phyloP scores from a whole-genome alignment of 352 stramenopile species.

The Saprolegnia parasitica region DNA sequence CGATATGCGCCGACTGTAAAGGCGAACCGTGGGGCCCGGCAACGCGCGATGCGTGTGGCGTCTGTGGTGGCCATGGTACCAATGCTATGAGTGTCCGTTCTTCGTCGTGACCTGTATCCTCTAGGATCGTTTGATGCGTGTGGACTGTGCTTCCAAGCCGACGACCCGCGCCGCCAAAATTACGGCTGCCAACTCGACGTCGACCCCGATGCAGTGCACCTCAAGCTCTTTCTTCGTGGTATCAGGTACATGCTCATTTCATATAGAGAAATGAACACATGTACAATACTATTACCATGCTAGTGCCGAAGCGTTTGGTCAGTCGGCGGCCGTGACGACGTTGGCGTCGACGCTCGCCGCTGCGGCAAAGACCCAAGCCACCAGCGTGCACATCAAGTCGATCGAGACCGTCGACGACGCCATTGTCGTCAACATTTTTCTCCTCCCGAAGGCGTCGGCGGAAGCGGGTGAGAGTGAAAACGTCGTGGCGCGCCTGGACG shows the following conservation, averaged over 20 bases:
- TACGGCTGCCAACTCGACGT: constrained; percentile 34
- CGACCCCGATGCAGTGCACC: constrained; percentile 34
- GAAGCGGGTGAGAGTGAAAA: too few species aligned
- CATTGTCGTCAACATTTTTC: not conserved
- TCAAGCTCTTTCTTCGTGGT: constrained; percentile 32
- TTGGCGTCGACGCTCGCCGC: not conserved
- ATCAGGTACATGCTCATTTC: constrained; percentile 17
- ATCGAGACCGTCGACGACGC: not conserved
- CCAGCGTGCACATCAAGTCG: constrained; percentile 12
- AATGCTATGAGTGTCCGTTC: constrained; percentile 3
- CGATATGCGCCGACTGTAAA: constrained; percentile 36
- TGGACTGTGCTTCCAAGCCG: constrained; percentile 36
- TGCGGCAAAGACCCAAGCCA: not conserved
- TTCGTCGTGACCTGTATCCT: not conserved
- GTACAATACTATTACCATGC: not conserved
- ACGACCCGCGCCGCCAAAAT: constrained; percentile 36
- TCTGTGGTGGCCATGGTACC: constrained; percentile 34
- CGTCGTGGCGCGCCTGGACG: not conserved
- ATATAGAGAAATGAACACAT: not conserved
- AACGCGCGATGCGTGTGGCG: constrained; percentile 31
- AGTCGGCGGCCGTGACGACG: not conserved
- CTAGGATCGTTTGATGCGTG: constrained; percentile 38
- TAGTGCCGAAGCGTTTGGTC: constrained; percentile 1
- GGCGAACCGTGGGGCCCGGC: constrained; percentile 32
- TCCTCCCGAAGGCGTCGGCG: not conserved